Evolutionary conservation across 2,329 filamentous ascomycete species (phyloP).

Genomic region (Exophiala calicioides): DNA sequence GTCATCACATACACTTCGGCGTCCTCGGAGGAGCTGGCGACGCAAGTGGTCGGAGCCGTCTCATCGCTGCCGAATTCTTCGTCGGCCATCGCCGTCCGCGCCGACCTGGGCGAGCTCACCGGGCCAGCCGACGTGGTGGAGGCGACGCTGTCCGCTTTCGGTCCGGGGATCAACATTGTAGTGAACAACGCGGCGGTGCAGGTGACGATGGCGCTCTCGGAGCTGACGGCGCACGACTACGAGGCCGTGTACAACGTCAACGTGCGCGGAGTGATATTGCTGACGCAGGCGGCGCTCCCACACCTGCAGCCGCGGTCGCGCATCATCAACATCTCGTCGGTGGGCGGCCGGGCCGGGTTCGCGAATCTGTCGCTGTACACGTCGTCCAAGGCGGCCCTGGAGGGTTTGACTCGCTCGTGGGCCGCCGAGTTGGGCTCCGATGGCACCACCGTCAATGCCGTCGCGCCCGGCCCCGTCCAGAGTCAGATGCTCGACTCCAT

Average conservation of each 20-base stretch:
- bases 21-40: conserved; percentile 38
- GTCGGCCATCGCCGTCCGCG: conserved; percentile 41
- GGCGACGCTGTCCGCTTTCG: conserved; percentile 25
- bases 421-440: conserved; percentile 58
- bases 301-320: conserved; percentile 50
- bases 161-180: conserved; percentile 33
- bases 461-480: conserved; percentile 61
- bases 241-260: conserved; percentile 59
- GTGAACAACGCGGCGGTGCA: conserved; percentile 44
- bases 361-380: conserved; percentile 53
- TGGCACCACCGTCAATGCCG: conserved; percentile 62
- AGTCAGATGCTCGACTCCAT: conserved; percentile 60
- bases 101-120: conserved; percentile 38
- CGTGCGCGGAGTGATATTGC: conserved; percentile 55
- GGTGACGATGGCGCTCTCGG: conserved; percentile 39
- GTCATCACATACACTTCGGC: conserved; percentile 47
- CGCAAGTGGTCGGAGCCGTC: conserved; percentile 40
- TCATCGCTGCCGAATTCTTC: conserved; percentile 38
- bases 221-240: conserved; percentile 54
- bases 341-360: conserved; percentile 53
- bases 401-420: conserved; percentile 61
- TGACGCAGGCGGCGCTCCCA: conserved; percentile 56
- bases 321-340: conserved; percentile 62
- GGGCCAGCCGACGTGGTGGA: conserved; percentile 25
- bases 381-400: conserved; percentile 61